A percentile compares a stretch with the other conserved stretches of the same genome.
These are phyloP conservation scores for Gentiana straminea DNA, from an alignment of 257 asterid genomes.

Conservation along the genomic window DNA sequence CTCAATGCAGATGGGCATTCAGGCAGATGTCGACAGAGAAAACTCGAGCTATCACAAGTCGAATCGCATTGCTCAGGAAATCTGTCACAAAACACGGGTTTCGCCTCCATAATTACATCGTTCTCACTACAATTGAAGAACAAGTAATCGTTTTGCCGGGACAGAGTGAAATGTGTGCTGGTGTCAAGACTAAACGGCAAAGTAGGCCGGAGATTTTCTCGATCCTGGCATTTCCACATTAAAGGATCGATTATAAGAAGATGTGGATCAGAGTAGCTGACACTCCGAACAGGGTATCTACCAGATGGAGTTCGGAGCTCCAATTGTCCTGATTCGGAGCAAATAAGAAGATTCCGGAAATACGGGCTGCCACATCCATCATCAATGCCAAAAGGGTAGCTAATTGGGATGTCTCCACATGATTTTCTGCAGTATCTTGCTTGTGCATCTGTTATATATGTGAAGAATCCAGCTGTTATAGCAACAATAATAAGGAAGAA, in stretches of 20 bases:
- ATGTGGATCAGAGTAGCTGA: slow-evolving; percentile 78
- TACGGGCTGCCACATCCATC: slow-evolving; percentile 92
- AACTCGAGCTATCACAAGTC: slow-evolving; percentile 73
- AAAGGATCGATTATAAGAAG: slow-evolving; percentile 56
- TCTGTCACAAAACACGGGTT: slow-evolving; percentile 63
- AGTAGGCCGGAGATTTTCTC: slow-evolving; percentile 45
- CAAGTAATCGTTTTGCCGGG: slow-evolving; percentile 63
- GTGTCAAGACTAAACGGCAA: slow-evolving; percentile 80
- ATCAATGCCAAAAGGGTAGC: slow-evolving; percentile 81
- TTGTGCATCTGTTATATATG: slow-evolving; percentile 25
- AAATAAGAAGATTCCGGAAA: slow-evolving; percentile 48
- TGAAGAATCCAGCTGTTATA: slow-evolving; percentile 11
- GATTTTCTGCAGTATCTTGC: slow-evolving; percentile 47
- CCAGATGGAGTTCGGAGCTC: slow-evolving; percentile 85
- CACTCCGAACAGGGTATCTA: slow-evolving; percentile 40
- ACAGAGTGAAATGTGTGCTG: slow-evolving; percentile 60
- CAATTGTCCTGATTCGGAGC: slow-evolving; percentile 43
- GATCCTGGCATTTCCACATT: slow-evolving; percentile 78
- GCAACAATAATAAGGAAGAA: slow-evolving; percentile 4
- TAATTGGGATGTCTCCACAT: slow-evolving; percentile 62
- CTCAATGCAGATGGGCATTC: slow-evolving; percentile 39
- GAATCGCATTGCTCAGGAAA: slow-evolving; percentile 93
- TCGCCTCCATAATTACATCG: slow-evolving; percentile 66
- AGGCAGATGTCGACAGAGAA: slow-evolving; percentile 71
- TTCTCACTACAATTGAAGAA: slow-evolving; percentile 79